A percentile compares a stretch with the other conserved stretches of the same genome.
Evolutionary conservation across 768 basidiomycete species (phyloP).

Genomic region (Tricholoma terreum): DNA sequence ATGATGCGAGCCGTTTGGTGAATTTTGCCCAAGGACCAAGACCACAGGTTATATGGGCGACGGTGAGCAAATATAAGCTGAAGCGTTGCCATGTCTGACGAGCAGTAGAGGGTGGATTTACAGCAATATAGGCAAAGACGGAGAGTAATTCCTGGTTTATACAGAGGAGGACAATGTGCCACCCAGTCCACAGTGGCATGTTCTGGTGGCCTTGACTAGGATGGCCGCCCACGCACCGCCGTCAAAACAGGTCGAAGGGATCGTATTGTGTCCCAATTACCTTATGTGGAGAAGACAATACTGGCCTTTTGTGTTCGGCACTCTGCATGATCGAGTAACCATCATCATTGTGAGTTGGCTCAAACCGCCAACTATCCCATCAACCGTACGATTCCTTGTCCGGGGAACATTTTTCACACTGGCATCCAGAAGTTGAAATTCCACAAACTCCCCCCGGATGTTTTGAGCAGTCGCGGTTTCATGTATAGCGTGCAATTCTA

Average conservation of each 20-base stretch:
- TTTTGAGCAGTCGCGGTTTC: background rate
- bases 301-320: too few species aligned
- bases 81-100: constrained; percentile 26
- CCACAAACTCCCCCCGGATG: background rate
- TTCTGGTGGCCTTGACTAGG: background rate
- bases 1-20: constrained; percentile 23
- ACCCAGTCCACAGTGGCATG: background rate
- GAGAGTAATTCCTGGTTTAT: background rate
- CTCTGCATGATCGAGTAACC: too few species aligned
- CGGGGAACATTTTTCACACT: too few species aligned
- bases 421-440: background rate
- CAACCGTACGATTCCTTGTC: too few species aligned
- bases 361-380: too few species aligned
- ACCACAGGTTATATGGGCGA: constrained; percentile 24
- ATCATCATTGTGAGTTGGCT: too few species aligned
- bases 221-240: background rate
- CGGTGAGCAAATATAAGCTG: constrained; percentile 21
- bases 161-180: constrained; percentile 4
- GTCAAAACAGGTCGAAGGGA: background rate
- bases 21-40: constrained; percentile 17
- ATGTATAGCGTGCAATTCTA: background rate
- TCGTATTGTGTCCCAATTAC: background rate
- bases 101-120: background rate
- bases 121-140: background rate
- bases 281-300: background rate